phyloP scores from a whole-genome alignment of 2,329 filamentous ascomycete genomes.

The Paraconiothyrium brasiliense region DNA sequence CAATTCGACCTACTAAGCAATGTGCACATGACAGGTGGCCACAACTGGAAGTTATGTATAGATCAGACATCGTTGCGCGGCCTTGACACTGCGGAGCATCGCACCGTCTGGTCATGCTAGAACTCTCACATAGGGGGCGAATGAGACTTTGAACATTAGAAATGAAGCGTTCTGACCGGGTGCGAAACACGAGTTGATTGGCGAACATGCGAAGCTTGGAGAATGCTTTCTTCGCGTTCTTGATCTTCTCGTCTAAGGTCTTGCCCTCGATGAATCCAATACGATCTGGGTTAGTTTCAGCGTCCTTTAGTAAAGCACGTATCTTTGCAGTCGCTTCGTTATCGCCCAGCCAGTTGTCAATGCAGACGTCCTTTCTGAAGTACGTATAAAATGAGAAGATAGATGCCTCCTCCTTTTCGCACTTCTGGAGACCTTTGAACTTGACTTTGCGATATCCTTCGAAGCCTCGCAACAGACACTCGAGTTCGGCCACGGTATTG shows the following conservation, averaged over 20 bases:
- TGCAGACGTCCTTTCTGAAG: background rate
- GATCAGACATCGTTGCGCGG: slow-evolving; percentile 10
- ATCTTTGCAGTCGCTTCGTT: background rate
- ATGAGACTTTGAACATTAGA: slow-evolving; percentile 20
- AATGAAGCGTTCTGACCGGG: slow-evolving; percentile 37
- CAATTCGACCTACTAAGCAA: slow-evolving; percentile 33
- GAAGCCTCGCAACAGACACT: background rate
- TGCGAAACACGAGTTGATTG: slow-evolving; percentile 30
- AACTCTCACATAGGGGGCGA: background rate
- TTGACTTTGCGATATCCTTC: background rate
- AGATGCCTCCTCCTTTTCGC: background rate
- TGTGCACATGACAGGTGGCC: slow-evolving; percentile 38
- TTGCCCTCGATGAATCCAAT: background rate
- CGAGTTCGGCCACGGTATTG: slow-evolving; percentile 25
- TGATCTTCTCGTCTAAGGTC: background rate
- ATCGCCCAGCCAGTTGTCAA: slow-evolving; percentile 1
- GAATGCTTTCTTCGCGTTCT: slow-evolving; percentile 27
- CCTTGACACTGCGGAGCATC: slow-evolving; percentile 28
- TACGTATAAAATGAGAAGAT: background rate
- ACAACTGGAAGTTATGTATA: slow-evolving; percentile 35
- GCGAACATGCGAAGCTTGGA: slow-evolving; percentile 31
- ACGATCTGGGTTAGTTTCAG: background rate
- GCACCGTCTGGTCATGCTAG: slow-evolving; percentile 19
- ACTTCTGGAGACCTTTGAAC: background rate
- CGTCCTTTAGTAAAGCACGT: background rate